Evolutionary conservation across 441 rosid genomes (phyloP), one percentile per base, ranked within the genome.

Genomic region (Geranium incanum): DNA sequence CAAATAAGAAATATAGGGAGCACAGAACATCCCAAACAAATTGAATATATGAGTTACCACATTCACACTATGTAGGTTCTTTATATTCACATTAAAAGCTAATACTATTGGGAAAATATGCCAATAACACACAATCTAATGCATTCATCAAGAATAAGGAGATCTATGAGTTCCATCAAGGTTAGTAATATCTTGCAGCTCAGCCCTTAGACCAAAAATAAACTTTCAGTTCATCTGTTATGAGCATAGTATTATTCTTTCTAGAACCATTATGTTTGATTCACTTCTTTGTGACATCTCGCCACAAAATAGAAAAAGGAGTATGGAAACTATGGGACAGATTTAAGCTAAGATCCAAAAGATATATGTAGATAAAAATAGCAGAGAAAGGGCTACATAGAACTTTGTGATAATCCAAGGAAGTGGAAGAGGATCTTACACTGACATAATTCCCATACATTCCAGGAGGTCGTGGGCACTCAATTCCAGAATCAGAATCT

Each of bases 401-500:
- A 72, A 33, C 19, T n/a, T 3, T 39, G 33, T 23, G 36, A 66
- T 6, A 64, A 41, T 13, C 69, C 7, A 41, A 12, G 36, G 8
- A 23, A 63, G 33, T 11, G 36, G 21, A 3, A 33, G 23, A 63
- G 19, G 55, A 75, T 69, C 94, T 81, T 86, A 95, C 99, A 81
- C 88, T 89, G 66, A 92, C 99, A 77, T 95, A 95, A 81, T 95
- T 95, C 60, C 99, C 99, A 69, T 87, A 86, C 92, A 84, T 89
- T 78, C 99, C 99, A 8, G 97, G 99, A 77, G 94, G 84, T 65
- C 85, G 70, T 63, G 99, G 98, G 75, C 99, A 95, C 80, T 87
- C 91, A 69, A 95, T 86, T 68, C 88, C 88, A 74, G 97, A 84
- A n/a, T 82, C 87, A 67, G 92, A 45, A 82, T 85, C 91, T 37